A percentile compares a stretch with the other conserved stretches of the same genome.
Evolutionary conservation across 1,139 yeast genomes (phyloP).

Genomic region (Suhomyces bolitotheri): DNA sequence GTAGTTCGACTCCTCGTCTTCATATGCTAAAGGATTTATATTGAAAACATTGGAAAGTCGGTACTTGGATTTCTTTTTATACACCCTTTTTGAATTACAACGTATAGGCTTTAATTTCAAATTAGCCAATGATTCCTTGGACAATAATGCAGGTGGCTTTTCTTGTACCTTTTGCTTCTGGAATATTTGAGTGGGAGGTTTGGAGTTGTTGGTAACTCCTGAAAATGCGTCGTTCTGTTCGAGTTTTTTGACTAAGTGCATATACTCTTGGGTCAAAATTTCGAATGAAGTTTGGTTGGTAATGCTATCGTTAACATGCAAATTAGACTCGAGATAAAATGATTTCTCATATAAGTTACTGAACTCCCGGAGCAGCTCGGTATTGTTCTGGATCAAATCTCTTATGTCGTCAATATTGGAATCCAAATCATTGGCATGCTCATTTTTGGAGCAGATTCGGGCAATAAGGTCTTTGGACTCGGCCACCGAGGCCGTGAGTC

Average conservation of each 20-base stretch:
- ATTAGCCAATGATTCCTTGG: conserved; percentile 36
- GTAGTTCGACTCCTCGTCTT: conserved; percentile 11
- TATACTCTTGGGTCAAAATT: conserved; percentile 48
- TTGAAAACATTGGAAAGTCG: conserved; percentile 42
- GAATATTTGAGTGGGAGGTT: not conserved
- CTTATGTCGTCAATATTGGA: conserved; percentile 32
- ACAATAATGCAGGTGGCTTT: conserved; percentile 2
- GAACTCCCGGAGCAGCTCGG: conserved; percentile 26
- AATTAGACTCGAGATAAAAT: conserved; percentile 36
- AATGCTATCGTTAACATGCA: conserved; percentile 31
- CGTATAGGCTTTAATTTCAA: conserved; percentile 43
- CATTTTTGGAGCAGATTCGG: conserved; percentile 23
- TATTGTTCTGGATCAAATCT: conserved; percentile 27
- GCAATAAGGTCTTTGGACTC: conserved; percentile 26
- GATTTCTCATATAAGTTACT: conserved; percentile 35
- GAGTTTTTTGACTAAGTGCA: conserved; percentile 17
- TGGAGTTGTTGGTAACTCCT: not conserved
- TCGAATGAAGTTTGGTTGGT: conserved; percentile 52
- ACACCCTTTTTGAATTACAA: conserved; percentile 30
- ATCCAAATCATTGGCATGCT: conserved; percentile 31
- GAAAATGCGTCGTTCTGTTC: conserved; percentile 13
- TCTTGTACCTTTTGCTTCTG: not conserved
- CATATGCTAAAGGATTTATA: conserved; percentile 35
- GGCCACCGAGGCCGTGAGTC: conserved; percentile 23
- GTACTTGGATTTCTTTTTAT: conserved; percentile 45